A percentile compares a stretch with the other conserved stretches of the same genome.
These are phyloP conservation scores for Diaporthe helianthi DNA, from an alignment of 2,329 filamentous ascomycete species.

Conservation along the genomic window DNA sequence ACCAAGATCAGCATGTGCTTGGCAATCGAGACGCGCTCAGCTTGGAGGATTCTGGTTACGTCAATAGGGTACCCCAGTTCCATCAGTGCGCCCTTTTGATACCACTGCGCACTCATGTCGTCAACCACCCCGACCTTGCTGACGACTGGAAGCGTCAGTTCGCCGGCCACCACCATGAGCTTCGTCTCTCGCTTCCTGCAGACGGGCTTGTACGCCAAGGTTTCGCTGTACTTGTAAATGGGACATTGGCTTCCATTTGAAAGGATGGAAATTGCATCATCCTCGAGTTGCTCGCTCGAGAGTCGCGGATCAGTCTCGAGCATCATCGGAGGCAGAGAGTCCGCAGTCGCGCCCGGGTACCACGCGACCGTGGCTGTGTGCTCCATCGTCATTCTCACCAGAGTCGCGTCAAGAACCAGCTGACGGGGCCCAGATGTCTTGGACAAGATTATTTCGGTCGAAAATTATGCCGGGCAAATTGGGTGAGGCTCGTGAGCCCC, in stretches of 20 bases:
- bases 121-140: constrained; percentile 28
- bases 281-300: constrained; percentile 27
- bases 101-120: constrained; percentile 29
- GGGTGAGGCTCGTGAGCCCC: constrained; percentile 13
- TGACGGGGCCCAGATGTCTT: not conserved
- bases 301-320: constrained; percentile 28
- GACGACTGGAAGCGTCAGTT: constrained; percentile 11
- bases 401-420: not conserved
- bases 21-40: constrained; percentile 21
- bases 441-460: not conserved
- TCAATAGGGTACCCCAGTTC: constrained; percentile 14
- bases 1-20: constrained; percentile 21
- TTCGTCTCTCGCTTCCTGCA: constrained; percentile 27
- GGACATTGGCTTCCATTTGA: constrained; percentile 2
- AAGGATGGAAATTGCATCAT: not conserved
- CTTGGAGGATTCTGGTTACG: constrained; percentile 18
- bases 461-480: not conserved
- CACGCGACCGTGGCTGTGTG: constrained; percentile 7
- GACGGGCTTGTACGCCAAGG: constrained; percentile 24
- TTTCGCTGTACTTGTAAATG: constrained; percentile 20
- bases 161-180: constrained; percentile 14
- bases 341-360: constrained; percentile 11
- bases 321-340: constrained; percentile 21
- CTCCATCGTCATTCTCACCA: constrained; percentile 3
- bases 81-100: constrained; percentile 25